Conservation (phyloP, 129 eudicot species). For the Lactuca saligna region DNA sequence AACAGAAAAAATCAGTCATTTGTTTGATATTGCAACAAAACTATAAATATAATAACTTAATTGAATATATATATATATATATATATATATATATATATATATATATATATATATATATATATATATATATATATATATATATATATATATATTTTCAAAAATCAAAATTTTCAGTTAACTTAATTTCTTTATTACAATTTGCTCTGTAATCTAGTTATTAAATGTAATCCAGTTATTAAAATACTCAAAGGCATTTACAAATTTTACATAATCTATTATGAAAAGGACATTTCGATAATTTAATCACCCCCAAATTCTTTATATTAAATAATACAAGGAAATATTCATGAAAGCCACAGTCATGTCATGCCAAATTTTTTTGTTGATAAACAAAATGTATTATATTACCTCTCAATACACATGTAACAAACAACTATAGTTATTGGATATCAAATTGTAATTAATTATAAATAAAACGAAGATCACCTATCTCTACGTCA, state of each 20-base stretch:
- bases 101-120: too few relatives aligned
- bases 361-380: constrained; percentile 12
- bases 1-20: too few relatives aligned
- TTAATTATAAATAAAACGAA: neutral
- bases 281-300: constrained; percentile 21
- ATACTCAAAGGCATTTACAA: constrained; percentile 13
- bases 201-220: too few relatives aligned
- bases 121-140: too few relatives aligned
- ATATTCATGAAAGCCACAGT: constrained; percentile 28
- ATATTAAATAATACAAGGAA: constrained; percentile 13
- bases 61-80: too few relatives aligned
- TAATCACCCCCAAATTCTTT: constrained; percentile 21
- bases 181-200: too few relatives aligned
- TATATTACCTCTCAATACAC: neutral
- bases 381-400: constrained; percentile 1
- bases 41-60: too few relatives aligned
- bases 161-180: too few relatives aligned
- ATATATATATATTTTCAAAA: too few relatives aligned
- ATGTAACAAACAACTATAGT: neutral
- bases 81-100: too few relatives aligned
- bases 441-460: neutral
- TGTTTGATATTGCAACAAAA: too few relatives aligned
- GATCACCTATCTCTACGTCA: neutral
- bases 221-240: neutral
- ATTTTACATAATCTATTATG: constrained; percentile 4